Base-by-base conservation (phyloP, 164 flowering plant species). In the Warburgia ugandensis region DNA sequence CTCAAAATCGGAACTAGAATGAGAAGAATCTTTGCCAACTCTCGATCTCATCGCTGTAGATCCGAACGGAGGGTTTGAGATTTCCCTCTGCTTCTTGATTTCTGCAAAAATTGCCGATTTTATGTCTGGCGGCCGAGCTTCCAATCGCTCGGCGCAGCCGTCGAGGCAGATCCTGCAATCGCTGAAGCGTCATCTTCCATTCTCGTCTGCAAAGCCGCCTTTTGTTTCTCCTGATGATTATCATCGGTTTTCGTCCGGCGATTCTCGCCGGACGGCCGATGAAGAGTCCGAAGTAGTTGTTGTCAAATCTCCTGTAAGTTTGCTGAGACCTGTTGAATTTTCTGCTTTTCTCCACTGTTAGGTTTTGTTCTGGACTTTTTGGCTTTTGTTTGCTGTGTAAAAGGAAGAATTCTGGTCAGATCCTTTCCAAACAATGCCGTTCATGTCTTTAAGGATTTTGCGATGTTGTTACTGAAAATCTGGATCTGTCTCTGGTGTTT, bases 81-180 rank as follows among this genome's bases (percentile, higher is more conserved):
- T 22, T 43, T 21, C 22, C 11, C 12, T 43, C 23, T 21, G 14
- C 5, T 13, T 25, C 31, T n/a, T 10, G n/a, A 9, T 45, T 26
- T 27, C 28, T 8, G 31, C 29, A 16, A 31, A 11, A 27, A 45
- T 45, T 27, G 10, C 40, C n/a, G 27, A n/a, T 19, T 2, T 5
- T 5, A 83, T 83, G 85, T 67, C 86, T 38, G 75, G 74, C 23
- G 46, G 37, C 37, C 61, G 76, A 49, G 70, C 74, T 2, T 48
- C 71, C 29, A 49, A 57, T 50, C 73, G 66, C 32, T 32, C 67
- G 25, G 56, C 59, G 36, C 60, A 65, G 66, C 59, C 74, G 66
- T 35, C 63, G 26, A 64, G 59, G 27, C 70, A 57, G 70, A 69
- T 72, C 64, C 39, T 50, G 43, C 91, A 71, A 40, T 68, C 79